These are phyloP conservation scores for Coelastrella sp. DNA, from an alignment of 139 green algal species.

Conservation along the genomic window DNA sequence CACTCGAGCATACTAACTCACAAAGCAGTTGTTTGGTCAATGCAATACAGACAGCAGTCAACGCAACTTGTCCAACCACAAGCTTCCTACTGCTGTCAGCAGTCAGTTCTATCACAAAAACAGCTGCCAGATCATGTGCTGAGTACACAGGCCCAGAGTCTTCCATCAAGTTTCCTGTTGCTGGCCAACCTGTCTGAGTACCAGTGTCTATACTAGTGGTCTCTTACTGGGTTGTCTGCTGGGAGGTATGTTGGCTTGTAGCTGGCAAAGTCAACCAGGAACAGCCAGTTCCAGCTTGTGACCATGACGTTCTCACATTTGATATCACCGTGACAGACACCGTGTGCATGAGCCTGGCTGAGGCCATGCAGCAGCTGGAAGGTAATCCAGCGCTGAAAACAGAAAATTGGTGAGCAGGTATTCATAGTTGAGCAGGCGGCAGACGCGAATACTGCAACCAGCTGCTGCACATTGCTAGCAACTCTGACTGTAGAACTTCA, in stretches of 20 bases:
- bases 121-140: too few species aligned
- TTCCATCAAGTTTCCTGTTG: too few species aligned
- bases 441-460: too few species aligned
- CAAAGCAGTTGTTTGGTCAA: background rate
- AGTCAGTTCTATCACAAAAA: too few species aligned
- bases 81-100: too few species aligned
- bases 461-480: too few species aligned
- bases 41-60: too few species aligned
- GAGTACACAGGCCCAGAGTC: too few species aligned
- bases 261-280: constrained; percentile 92
- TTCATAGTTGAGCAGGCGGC: background rate
- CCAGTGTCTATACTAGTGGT: too few species aligned
- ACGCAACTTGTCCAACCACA: too few species aligned
- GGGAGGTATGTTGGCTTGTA: constrained; percentile 94
- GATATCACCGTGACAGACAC: constrained; percentile 95
- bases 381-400: constrained; percentile 85
- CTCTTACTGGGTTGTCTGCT: constrained; percentile 92
- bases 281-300: constrained; percentile 94
- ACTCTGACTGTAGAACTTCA: too few species aligned
- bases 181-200: too few species aligned
- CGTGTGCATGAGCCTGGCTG: constrained; percentile 76
- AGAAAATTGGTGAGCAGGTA: constrained; percentile 9
- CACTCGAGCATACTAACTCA: background rate
- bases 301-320: constrained; percentile 94
- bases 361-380: constrained; percentile 93